Evolutionary conservation across 1,284 basidiomycete species (phyloP).

Genomic region (Sporisorium iseilematis-ciliati): DNA sequence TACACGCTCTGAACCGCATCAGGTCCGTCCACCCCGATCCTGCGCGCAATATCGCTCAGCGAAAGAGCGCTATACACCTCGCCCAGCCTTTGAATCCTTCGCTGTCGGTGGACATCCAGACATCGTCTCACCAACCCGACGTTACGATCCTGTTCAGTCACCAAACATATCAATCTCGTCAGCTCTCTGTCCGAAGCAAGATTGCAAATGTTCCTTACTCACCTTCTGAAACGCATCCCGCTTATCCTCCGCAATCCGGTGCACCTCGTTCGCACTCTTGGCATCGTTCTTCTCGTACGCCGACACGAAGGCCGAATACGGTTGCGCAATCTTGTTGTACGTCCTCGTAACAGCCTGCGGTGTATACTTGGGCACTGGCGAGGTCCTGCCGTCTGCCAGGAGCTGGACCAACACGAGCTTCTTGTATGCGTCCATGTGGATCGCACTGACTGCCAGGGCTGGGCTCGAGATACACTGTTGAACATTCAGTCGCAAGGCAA

Average conservation of each 20-base stretch:
- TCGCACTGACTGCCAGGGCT: slow-evolving; percentile 75
- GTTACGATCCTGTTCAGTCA: slow-evolving; percentile 75
- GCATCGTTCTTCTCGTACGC: slow-evolving; percentile 29
- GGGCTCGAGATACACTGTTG: slow-evolving; percentile 77
- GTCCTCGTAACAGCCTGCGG: slow-evolving; percentile 26
- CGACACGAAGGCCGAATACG: slow-evolving; percentile 32
- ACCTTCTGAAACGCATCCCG: slow-evolving; percentile 27
- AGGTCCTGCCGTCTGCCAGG: slow-evolving; percentile 76
- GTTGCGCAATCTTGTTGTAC: slow-evolving; percentile 26
- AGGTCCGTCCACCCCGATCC: slow-evolving; percentile 74
- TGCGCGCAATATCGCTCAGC: slow-evolving; percentile 77
- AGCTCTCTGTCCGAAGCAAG: background rate
- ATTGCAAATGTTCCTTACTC: background rate
- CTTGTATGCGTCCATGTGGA: slow-evolving; percentile 87
- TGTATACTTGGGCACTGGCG: slow-evolving; percentile 33
- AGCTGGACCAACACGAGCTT: slow-evolving; percentile 82
- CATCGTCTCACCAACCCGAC: slow-evolving; percentile 78
- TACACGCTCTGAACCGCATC: slow-evolving; percentile 73
- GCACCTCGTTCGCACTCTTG: slow-evolving; percentile 2
- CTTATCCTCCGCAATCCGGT: slow-evolving; percentile 28
- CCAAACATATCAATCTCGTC: slow-evolving; percentile 57
- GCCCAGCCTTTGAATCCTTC: slow-evolving; percentile 81
- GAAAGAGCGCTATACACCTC: slow-evolving; percentile 81
- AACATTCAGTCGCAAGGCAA: background rate
- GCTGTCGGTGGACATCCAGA: slow-evolving; percentile 77